Base-by-base conservation (phyloP, 1,284 basidiomycete genomes). In the Chalciporus sp. region DNA sequence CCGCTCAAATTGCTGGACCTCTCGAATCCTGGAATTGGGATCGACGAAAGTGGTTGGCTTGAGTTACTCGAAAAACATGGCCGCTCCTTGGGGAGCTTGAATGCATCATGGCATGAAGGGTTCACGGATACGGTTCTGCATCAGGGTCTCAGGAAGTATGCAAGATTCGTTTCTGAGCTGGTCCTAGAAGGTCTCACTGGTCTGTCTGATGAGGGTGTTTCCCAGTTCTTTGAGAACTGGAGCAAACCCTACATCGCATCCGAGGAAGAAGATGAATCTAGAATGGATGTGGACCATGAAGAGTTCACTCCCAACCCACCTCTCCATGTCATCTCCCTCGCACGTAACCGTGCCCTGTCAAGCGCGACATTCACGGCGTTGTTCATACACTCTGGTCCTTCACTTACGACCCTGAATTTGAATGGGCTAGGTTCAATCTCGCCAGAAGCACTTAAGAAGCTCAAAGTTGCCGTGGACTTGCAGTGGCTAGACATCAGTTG, bases 401-500 rank as follows among this genome's bases (percentile, higher is more conserved):
- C 74, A 1, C 74, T 98, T n/a, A 73, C 79, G 47, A 66, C 77
- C 26, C 77, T 98, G 26, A 82, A 83, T 59, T 80, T 99, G 61
- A 92, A 95, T 56, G 88, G 66, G 19, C 17, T 71, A 14, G 64
- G 63, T 37, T 45, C 78, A 1, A 77, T 86, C 1, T 79, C 80
- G 0, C 76, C 81, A 31, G 81, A 82, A 10, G 78, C 81, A 1
- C 71, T 97, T 37, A 74, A 70, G 44, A 61, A 61, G 39, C 77
- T 96, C 29, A 68, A 72, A 35, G 61, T 64, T 1, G 82, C 81
- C 17, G 69, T 65, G 4, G 72, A 78, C 23, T 64, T 98, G 60
- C 74, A 72, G 58, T 78, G 75, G 64, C 65, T 98, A 33, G 92
- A 99, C 65, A 70, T 97, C 7, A 89, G 94, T 1, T 99, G 93